Base-by-base conservation (phyloP, 108 stramenopile species). In the Seminavis robusta region DNA sequence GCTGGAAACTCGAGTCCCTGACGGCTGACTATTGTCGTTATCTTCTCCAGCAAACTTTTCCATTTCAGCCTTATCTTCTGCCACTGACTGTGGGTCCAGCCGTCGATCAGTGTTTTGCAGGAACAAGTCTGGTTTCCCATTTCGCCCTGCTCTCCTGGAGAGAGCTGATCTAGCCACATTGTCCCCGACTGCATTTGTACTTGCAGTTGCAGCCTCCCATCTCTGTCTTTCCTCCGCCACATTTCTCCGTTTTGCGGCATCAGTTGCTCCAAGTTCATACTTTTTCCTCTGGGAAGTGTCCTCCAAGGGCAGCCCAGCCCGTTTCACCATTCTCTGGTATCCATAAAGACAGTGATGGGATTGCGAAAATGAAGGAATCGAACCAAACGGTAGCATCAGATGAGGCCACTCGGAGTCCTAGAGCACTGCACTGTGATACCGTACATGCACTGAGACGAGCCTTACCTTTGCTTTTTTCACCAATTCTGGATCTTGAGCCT, bases 241-340 rank as follows among this genome's bases (percentile, higher is more conserved):
- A 33, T 42, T 28, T 47, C 69, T 63, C 32, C 76, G 57, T 33
- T 51, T 46, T 27, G 40, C 37, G 0, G 61, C 73, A 56, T 77
- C 69, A 30, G 47, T 67, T 52, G 66, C 42, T 38, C 72, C 73
- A 33, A 68, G 41, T 26, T 56, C 63, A 23, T 23, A 47, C 27
- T 73, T 54, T 4, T 61, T 42, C 36, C 37, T n/a, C 15, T 29
- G 60, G 10, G 40, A 33, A 13, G 28, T 40, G 11, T 27, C n/a
- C 21, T 74, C 67, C 48, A 79, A 27, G 10, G 84, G 77, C 32
- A 90, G 68, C 25, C 82, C 84, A 13, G 85, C 69, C 19, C 89
- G 65, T 44, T 77, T 72, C 6, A 71, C 64, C 76, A 84, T 66
- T 30, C 89, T 57, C 10, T 34, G 41, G 13, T n/a, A n/a, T n/a